Evolutionary conservation across 768 basidiomycete species (phyloP), one percentile per base, ranked within the genome.

Genomic region (Krasilnikovozyma curviuscula): DNA sequence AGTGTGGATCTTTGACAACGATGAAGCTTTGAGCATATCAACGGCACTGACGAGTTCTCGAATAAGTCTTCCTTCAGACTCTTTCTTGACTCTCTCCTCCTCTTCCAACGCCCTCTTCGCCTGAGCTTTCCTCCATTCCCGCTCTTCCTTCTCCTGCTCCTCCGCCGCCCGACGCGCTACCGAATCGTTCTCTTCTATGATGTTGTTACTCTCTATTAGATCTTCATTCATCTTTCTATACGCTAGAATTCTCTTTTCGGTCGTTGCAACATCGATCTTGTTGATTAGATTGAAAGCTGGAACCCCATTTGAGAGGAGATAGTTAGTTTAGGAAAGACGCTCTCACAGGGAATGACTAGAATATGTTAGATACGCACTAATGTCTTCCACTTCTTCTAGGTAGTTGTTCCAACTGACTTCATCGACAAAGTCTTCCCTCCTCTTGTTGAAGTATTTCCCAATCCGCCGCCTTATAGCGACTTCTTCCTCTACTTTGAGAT

Each of bases 241-340:
- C 35, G 72, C 71, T 2, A 73, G 72, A 53, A 98, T 81, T 18
- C 82, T 77, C 7, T 74, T 75, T 67, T 97, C 88, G 0, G 88
- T 95, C 56, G 76, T 70, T 5, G 73, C 63, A 19, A 85, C 61
- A 50, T 93, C 79, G 38, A 89, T 73, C 25, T 84, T 81, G 54
- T 93, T 79, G 48, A 95, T 86, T 29, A 97, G 77, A 63, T 97
- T 95, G 69, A 91, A 95, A 5, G 84, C 89, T 89, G 57, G 44
- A 10, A 5, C 32, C 3, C 23, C 16, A 4, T 38, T 12, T 10
- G 21, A 35, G 31, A 35, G 39, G 24, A 28, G 45, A 34, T 29
- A 45, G 16, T 52, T 18, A 12, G n/a, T 5, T 30, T 23, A 38
- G 16, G 27, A 23, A 55, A 39, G 40, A 25, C 50, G 25, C 9